Evolutionary conservation across 805 yeast species (phyloP), one percentile per base, ranked within the genome.

Genomic region (Maudiozyma turicensis): DNA sequence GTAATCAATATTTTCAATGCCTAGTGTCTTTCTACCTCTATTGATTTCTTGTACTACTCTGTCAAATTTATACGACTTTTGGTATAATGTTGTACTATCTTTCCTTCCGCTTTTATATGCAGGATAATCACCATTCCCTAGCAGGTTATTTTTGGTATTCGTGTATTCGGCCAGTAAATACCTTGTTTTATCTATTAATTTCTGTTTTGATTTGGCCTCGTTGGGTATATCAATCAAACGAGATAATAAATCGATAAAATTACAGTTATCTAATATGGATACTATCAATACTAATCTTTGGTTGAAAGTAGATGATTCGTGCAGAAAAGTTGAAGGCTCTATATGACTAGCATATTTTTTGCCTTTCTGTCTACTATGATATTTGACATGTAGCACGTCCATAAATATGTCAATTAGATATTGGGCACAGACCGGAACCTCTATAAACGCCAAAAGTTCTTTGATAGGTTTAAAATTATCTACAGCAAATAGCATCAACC

Each of bases 281-380:
- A 84, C 63, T 3, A 89, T 51, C 3, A 86, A 61, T 0, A 95
- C 83, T 3, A 81, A 72, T 57, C 78, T 82, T 54, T 90, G 95
- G 40, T 80, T 79, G 0, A 77, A 57, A 31, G 78, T 61, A 28
- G 70, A 59, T 14, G 69, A 60, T 50, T 77, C 79, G 28, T 67
- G 67, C 32, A 72, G 73, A 3, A 70, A 68, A 8, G 65, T 62
- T 39, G 69, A 53, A 3, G 69, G 64, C 0, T 54, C 50, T 1
- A 49, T 44, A 28, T 40, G 32, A 7, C 15, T 14, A 28, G 26
- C 15, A 13, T 13, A 29, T 13, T 40, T 40, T 32, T 55, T 58
- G 34, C 52, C 52, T 10, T 47, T 20, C 7, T 38, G 42, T 26
- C 44, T 45, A 41, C 50, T 50, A 43, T 85, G 79, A 0, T 79